Base-by-base conservation (phyloP, 1,139 yeast species). In the Debaryomyces singareniensis region DNA sequence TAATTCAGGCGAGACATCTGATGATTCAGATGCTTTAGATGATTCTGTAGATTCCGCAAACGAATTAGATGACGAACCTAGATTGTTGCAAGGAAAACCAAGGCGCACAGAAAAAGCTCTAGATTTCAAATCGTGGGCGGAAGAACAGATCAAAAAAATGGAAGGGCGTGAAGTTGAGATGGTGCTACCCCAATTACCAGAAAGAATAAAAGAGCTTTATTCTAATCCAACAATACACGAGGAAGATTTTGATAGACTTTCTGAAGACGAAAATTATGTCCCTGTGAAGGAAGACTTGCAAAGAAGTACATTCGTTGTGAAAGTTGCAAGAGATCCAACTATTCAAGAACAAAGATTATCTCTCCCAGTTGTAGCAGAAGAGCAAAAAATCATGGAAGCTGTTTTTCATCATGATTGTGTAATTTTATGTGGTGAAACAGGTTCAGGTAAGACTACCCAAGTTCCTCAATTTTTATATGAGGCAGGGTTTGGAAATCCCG, bases 311-410 rank as follows among this genome's bases (percentile, higher is more conserved):
- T 74, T 73, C 35, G 83, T 61, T 37, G 91, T 87, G 9, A 64
- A 74, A 12, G 82, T 91, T 1, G 62, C 66, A 5, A 69, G 98
- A 42, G 45, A 75, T 1, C 74, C 69, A 0, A 78, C 71, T 21
- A 72, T 89, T 14, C 94, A 86, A 47, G 54, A 61, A 24, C 68
- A 68, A 25, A 68, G 98, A 41, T 60, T 78, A 50, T 70, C 77
- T 31, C 64, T 93, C 14, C 99, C 99, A 0, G 97, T 91, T 1
- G 85, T 75, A 39, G 80, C 81, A 5, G 96, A 87, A 54, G 99
- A 93, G 48, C 96, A 86, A 49, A 67, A 77, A 34, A 84, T 93
- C 29, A 87, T 93, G 96, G 99, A 93, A 53, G 96, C 96, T 1
- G 73, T 93, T 30, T 85, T 84, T 48, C 93, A 91, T 48, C 85